Conservation (phyloP, 2,329 filamentous ascomycete species). For the Chaetomium olivaceum region DNA sequence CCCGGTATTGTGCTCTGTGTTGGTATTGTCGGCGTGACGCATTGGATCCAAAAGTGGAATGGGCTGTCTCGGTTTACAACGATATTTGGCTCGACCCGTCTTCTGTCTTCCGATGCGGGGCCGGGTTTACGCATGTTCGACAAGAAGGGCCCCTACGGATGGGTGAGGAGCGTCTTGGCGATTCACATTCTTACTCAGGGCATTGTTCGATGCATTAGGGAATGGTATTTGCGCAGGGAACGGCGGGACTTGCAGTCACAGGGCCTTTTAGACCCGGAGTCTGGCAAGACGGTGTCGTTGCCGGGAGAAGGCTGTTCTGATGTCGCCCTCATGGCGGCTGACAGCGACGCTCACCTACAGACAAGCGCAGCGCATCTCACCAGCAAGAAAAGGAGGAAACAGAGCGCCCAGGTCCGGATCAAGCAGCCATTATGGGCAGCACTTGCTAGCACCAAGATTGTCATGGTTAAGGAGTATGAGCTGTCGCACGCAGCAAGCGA, state of each 20-base stretch:
- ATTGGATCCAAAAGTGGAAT: slow-evolving; percentile 51
- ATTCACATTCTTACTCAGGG: slow-evolving; percentile 76
- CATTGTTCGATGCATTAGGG: slow-evolving; percentile 67
- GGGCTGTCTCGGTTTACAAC: slow-evolving; percentile 46
- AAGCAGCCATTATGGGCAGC: slow-evolving; percentile 93
- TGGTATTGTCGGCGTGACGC: slow-evolving; percentile 62
- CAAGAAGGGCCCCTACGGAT: slow-evolving; percentile 61
- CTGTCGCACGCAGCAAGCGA: slow-evolving; percentile 76
- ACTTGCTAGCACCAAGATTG: slow-evolving; percentile 92
- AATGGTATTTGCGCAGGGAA: slow-evolving; percentile 65
- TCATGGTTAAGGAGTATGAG: slow-evolving; percentile 88
- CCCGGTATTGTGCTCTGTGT: slow-evolving; percentile 72
- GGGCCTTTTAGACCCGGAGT: slow-evolving; percentile 62
- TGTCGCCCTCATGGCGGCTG: slow-evolving; percentile 53
- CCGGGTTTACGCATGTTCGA: slow-evolving; percentile 51
- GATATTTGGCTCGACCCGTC: slow-evolving; percentile 35
- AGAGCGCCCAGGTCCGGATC: slow-evolving; percentile 85
- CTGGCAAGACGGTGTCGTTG: slow-evolving; percentile 49
- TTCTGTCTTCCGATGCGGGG: slow-evolving; percentile 47
- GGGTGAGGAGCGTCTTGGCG: slow-evolving; percentile 68
- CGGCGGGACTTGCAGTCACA: slow-evolving; percentile 53
- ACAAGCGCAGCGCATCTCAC: slow-evolving; percentile 55
- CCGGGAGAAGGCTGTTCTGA: slow-evolving; percentile 43
- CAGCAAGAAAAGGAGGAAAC: slow-evolving; percentile 83
- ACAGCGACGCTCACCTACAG: slow-evolving; percentile 54